These are phyloP conservation scores for Ceriops decandra DNA, from an alignment of 345 rosid species.

Conservation along the genomic window DNA sequence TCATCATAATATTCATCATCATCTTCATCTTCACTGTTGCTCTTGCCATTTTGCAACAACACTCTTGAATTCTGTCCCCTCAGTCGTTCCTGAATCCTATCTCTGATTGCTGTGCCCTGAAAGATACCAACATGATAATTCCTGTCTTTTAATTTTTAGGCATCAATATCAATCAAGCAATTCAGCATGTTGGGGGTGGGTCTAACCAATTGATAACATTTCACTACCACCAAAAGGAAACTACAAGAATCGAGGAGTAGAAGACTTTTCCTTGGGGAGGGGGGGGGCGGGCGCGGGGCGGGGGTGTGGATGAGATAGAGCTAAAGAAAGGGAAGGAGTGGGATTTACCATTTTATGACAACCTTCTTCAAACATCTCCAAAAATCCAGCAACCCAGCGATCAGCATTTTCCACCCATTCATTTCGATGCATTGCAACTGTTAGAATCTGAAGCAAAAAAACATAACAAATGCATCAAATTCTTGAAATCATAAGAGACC, in stretches of 20 bases:
- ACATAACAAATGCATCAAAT: background rate
- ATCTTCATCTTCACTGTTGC: slow-evolving; percentile 25
- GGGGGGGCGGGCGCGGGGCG: background rate
- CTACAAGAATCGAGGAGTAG: background rate
- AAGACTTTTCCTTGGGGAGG: too few species aligned
- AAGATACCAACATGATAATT: background rate
- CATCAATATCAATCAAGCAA: too few species aligned
- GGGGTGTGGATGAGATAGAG: background rate
- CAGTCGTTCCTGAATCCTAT: slow-evolving; percentile 53
- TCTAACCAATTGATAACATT: background rate
- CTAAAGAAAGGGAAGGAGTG: background rate
- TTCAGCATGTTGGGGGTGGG: too few species aligned
- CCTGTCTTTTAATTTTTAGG: too few species aligned
- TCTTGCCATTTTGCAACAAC: slow-evolving; percentile 22
- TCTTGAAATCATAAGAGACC: too few species aligned
- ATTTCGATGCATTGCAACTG: slow-evolving; percentile 56
- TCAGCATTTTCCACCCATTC: slow-evolving; percentile 68
- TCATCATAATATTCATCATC: slow-evolving; percentile 31
- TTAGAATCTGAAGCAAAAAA: slow-evolving; percentile 45
- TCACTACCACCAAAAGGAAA: background rate
- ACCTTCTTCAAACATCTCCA: slow-evolving; percentile 69
- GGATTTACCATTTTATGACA: slow-evolving; percentile 58
- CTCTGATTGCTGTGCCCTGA: slow-evolving; percentile 62
- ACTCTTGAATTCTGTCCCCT: slow-evolving; percentile 41
- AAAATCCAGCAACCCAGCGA: slow-evolving; percentile 62